Base-by-base conservation (phyloP, 1,284 basidiomycete genomes). In the Microbotryomycetes sp. region DNA sequence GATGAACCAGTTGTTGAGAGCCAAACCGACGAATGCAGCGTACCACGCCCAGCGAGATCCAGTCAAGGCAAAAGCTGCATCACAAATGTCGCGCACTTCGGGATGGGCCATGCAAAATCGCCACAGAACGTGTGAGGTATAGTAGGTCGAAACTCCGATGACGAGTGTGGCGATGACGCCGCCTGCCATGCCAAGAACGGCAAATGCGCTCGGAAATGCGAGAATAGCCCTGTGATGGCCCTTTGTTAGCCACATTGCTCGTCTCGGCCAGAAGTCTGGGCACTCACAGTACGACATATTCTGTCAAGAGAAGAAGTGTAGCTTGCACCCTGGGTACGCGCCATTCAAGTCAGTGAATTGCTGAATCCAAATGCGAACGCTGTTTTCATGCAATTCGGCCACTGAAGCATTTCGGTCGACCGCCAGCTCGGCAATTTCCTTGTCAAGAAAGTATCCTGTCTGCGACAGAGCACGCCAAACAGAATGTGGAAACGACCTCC, bases 61-160 rank as follows among this genome's bases (percentile, higher is more conserved):
- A 2, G 58, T 60, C 5, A 85, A 77, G 45, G 79, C 76, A 29
- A 78, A 77, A 3, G 83, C 83, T 30, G 85, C 82, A 66, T 86
- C 84, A 71, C 82, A 84, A 28, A 85, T 82, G 67, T 85, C 81
- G n/a, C 57, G 58, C 48, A 80, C 74, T 56, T 83, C 79, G 0
- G 84, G 84, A 62, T 86, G 79, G 61, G 76, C 76, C 68, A 86
- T 77, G 72, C 82, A 84, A 73, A 81, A 86, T 4, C 76, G 74
- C 79, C 81, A 82, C 7, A 83, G 77, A 24, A 81, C 74, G 50
- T 80, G 76, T 4, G 79, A 77, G 0, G 78, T 79, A 65, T 79
- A 79, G 27, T 57, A 76, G 68, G 49, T 77, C 73, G 52, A 62
- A 46, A 66, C 53, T 7, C 77, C 77, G 45, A 79, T 76, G 16